Evolutionary conservation across 2,329 filamentous ascomycete species (phyloP), one percentile per base, ranked within the genome.

Genomic region (Exophiala sp.): DNA sequence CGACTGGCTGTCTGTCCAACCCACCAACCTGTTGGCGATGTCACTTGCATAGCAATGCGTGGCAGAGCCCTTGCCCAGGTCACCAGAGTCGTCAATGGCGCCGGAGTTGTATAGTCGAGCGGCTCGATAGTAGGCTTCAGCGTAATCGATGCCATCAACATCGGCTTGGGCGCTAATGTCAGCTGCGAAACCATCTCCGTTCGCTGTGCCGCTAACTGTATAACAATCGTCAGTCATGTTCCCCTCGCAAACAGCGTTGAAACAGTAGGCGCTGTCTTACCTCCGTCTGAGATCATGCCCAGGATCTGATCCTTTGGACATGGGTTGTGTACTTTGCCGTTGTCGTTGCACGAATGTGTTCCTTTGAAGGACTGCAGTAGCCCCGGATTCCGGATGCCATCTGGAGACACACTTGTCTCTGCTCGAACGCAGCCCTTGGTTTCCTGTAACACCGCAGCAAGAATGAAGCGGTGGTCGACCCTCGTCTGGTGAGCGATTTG

Each of bases 31-130:
- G 58, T 76, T 76, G 41, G 76, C 75, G 55, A 78, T 65, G 54
- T 79, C 76, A 14, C 65, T 69, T 7, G 70, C 66, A 60, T 79
- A 79, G 65, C 74, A 77, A 53, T 70, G 67, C 14, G 73, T 75
- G 2, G 60, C 58, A 60, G 73, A 65, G 38, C 70, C 70, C 46
- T 66, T 54, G 5, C 47, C 64, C 14, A 71, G 61, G 49, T 71
- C 67, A 1, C 61, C 61, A 3, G 57, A 58, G 0, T 56, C 4
- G 32, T 59, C 62, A 18, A 71, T 58, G 0, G 62, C 62, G 27
- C 70, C 70, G 0, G 70, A 71, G 58, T 72, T 72, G 60, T 72
- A 72, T 38, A 66, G 60, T 21, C 69, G 60, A 6, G 70, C 68
- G 16, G 65, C 68, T 40, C 63, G 64, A 55, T 66, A 67, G 56